Evolutionary conservation across 2,329 filamentous ascomycete genomes (phyloP).

Genomic region (Bimuria novae-zelandiae): DNA sequence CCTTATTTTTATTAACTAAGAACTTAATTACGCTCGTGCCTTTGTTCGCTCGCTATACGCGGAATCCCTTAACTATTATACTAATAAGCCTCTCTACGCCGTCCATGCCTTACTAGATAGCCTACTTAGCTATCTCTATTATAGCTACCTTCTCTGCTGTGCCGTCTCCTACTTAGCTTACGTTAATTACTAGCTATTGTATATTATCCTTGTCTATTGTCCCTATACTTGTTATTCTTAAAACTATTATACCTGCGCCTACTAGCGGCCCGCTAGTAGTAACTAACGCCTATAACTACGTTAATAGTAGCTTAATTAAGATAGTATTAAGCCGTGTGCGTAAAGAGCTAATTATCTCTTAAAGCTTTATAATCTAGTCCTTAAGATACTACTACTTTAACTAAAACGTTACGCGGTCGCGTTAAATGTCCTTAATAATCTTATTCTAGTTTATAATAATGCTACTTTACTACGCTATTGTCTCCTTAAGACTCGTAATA

Average conservation of each 20-base stretch:
- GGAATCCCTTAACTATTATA: conserved; percentile 12
- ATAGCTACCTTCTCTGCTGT: conserved; percentile 9
- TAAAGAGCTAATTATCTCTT: conserved; percentile 4
- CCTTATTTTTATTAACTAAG: conserved; percentile 16
- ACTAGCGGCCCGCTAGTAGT: conserved; percentile 7
- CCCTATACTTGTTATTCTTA: conserved; percentile 6
- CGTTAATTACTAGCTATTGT: conserved; percentile 15
- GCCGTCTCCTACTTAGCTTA: conserved; percentile 8
- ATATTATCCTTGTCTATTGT: conserved; percentile 7
- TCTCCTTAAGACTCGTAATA: no score
- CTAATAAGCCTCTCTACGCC: conserved; percentile 13
- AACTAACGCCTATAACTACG: conserved; percentile 11
- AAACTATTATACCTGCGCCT: conserved; percentile 1
- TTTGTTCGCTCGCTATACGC: conserved; percentile 13
- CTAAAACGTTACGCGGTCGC: no score
- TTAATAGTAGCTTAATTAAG: conserved; percentile 9
- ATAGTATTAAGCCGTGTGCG: conserved; percentile 12
- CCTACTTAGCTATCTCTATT: conserved; percentile 11
- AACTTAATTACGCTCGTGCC: conserved; percentile 20
- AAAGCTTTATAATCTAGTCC: conserved; percentile 5
- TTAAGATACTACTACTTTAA: conserved; percentile 12
- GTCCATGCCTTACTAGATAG: conserved; percentile 15
- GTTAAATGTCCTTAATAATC: conserved; percentile 3
- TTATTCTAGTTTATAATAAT: no score
- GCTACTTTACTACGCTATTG: no score